phyloP scores from a whole-genome alignment of 2,329 filamentous ascomycete species.

The Ampelomyces quisqualis region DNA sequence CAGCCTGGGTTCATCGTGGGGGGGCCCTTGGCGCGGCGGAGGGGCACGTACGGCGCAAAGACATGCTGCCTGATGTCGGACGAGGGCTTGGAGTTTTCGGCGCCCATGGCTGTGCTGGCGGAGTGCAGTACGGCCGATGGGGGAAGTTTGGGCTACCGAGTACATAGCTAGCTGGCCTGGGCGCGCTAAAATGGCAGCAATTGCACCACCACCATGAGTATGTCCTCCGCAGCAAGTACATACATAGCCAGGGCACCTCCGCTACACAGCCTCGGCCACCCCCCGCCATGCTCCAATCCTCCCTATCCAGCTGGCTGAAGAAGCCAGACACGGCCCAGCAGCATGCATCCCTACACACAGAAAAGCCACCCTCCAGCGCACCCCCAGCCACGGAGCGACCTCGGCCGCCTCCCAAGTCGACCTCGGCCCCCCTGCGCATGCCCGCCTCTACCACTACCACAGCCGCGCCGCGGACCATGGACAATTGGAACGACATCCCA shows the following conservation, averaged over 20 bases:
- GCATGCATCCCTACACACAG: constrained; percentile 15
- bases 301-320: constrained; percentile 51
- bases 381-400: constrained; percentile 12
- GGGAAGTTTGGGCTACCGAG: constrained; percentile 22
- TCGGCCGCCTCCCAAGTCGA: constrained; percentile 23
- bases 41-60: constrained; percentile 58
- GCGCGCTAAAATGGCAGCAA: too few species aligned
- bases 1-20: constrained; percentile 9
- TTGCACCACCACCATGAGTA: too few species aligned
- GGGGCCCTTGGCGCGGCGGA: constrained; percentile 24
- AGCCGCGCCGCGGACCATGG: constrained; percentile 17
- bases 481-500: constrained; percentile 34
- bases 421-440: constrained; percentile 19
- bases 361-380: constrained; percentile 7
- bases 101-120: constrained; percentile 55
- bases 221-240: too few species aligned
- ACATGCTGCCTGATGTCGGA: constrained; percentile 58
- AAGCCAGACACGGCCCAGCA: constrained; percentile 44
- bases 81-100: constrained; percentile 62
- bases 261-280: background rate
- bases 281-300: constrained; percentile 47
- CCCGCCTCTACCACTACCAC: constrained; percentile 13
- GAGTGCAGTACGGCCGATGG: constrained; percentile 19
- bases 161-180: too few species aligned
- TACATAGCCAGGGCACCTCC: too few species aligned